Base-by-base conservation (phyloP, 2,329 filamentous ascomycete species). In the Beauveria asiatica region DNA sequence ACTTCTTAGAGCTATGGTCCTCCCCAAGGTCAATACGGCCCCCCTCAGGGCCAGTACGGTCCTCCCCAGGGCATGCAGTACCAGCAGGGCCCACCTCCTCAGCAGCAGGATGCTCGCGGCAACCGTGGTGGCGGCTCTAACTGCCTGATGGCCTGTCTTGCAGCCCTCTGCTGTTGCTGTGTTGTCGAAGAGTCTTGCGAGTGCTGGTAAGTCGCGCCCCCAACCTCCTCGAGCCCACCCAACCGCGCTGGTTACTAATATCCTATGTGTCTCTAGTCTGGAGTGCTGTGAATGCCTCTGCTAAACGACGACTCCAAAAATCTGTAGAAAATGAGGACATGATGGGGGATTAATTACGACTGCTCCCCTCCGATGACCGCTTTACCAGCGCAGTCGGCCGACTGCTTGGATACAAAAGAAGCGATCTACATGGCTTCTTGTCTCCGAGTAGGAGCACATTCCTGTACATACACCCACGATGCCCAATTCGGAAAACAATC, bases 131-230 rank as follows among this genome's bases (percentile, higher is more conserved):
- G 73, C 60, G 70, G 73, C 57, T 72, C 74, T 61, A 74, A 72
- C 65, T 81, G 78, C 65, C 66, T 80, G 57, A 72, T 74, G 48
- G 76, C 72, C 60, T 80, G 78, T 71, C 69, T 81, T 51, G 78
- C 78, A 9, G 71, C 74, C 17, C 66, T 81, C 58, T 81, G 78
- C 71, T 80, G 76, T 69, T 81, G 79, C 69, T 81, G 77, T 63
- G 74, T 77, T 58, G 72, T 74, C 48, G 79, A 81, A 60, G 79
- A 80, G 64, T 74, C 72, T 33, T 81, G 78, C 68, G 79, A 81
- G 66, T 77, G 75, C 64, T 81, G 78, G 75, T 75, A 72, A 70
- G 73, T 72, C 49, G 39, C 57, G 16, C 5, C 56, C 11, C 27
- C 33, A 16, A 51, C 51, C 16, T 25, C 13, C 44, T n/a, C 41